These are phyloP conservation scores for Saccharomycopsis hybrid DNA, from an alignment of 1,139 yeast genomes.

Conservation along the genomic window DNA sequence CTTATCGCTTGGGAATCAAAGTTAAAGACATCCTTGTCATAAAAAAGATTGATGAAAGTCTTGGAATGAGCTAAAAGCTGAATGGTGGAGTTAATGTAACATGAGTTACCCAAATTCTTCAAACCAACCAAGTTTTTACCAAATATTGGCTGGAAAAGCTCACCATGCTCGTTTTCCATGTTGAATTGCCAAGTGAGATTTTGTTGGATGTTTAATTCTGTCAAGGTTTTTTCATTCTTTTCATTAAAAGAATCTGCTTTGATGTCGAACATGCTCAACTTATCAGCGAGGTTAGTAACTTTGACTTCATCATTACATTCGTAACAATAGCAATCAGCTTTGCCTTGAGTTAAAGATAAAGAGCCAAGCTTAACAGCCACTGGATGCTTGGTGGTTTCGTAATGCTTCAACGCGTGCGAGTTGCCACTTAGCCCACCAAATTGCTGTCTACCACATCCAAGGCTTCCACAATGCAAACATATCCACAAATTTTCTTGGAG, in stretches of 20 bases:
- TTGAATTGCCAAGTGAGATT: constrained; percentile 90
- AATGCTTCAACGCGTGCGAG: constrained; percentile 82
- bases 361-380: constrained; percentile 91
- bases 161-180: constrained; percentile 69
- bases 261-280: constrained; percentile 59
- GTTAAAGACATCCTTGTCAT: constrained; percentile 29
- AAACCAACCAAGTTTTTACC: constrained; percentile 75
- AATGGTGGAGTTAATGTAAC: constrained; percentile 77
- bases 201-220: constrained; percentile 88
- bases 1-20: constrained; percentile 23
- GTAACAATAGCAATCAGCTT: constrained; percentile 81
- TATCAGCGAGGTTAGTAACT: constrained; percentile 52
- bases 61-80: constrained; percentile 55
- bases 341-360: constrained; percentile 53
- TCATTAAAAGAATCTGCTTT: constrained; percentile 45
- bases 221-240: constrained; percentile 74
- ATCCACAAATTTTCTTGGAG: constrained; percentile 81
- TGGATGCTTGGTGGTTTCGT: constrained; percentile 50
- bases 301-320: constrained; percentile 82
- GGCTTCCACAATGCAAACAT: constrained; percentile 78
- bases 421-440: constrained; percentile 91
- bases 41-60: constrained; percentile 26
- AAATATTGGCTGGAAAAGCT: constrained; percentile 53
- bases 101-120: constrained; percentile 85
- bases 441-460: constrained; percentile 93